Conservation (phyloP, 2,329 filamentous ascomycete genomes). For the Sporothrix schenckii region DNA sequence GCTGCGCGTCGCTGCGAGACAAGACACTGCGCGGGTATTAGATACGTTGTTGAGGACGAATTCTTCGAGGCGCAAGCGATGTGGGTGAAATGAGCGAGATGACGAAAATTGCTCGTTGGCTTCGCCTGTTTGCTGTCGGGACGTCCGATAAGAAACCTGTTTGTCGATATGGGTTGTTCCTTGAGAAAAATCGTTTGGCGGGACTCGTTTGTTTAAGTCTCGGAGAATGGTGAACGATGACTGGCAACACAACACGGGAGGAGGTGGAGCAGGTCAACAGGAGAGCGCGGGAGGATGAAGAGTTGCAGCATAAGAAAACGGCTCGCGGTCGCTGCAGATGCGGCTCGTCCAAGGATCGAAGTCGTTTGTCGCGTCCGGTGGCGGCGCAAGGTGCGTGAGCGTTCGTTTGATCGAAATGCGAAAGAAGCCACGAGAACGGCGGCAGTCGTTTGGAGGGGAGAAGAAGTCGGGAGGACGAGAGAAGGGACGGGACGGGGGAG, state of each 20-base stretch:
- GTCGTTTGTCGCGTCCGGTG: constrained; percentile 16
- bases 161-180: constrained; percentile 4
- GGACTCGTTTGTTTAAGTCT: not conserved
- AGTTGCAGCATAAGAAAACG: not conserved
- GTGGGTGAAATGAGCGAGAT: not conserved
- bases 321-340: constrained; percentile 22
- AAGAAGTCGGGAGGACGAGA: constrained; percentile 1
- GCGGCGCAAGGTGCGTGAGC: not conserved
- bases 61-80: constrained; percentile 2
- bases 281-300: constrained; percentile 17
- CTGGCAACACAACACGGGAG: not conserved
- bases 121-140: not conserved
- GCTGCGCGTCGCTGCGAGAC: constrained; percentile 1
- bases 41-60: not conserved
- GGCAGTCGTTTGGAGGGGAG: constrained; percentile 17
- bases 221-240: not conserved
- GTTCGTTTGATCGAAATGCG: constrained; percentile 14
- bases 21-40: constrained; percentile 16
- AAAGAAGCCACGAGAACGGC: constrained; percentile 23
- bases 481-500: not conserved
- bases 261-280: constrained; percentile 8
- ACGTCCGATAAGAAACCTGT: not conserved
- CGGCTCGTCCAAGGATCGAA: not conserved
- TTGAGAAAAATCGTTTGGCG: not conserved
- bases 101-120: not conserved